Evolutionary conservation across 768 basidiomycete genomes (phyloP), one percentile per base, ranked within the genome.

Genomic region (Phaeolepiota aurea): DNA sequence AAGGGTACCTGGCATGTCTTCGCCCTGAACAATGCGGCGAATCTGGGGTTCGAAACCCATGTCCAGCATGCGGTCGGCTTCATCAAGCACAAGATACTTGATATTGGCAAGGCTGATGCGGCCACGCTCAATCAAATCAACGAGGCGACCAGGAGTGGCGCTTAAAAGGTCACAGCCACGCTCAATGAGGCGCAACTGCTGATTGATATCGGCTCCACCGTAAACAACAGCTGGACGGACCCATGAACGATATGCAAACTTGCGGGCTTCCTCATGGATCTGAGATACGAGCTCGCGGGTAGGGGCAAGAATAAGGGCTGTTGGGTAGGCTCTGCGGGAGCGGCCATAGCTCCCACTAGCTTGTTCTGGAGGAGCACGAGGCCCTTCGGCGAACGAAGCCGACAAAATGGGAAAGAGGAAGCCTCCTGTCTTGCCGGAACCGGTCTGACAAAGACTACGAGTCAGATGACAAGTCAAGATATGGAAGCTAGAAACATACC

Each of bases 41-140:
- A 99, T 99, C 67, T 98, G 96, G 42, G 96, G 96, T 65, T 99
- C 96, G 74, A 99, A 99, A 83, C 96, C 96, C 96, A 99, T 99
- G 71, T 99, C 96, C 56, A 99, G 77, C 96, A 99, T 99, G 55
- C 96, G 87, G 72, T 99, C 96, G 46, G 96, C 96, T 69, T 99
- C 96, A 54, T 99, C 96, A 41, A 99, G 83, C 19, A 99, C 96
- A 43, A 99, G 84, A 64, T 96, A 98, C 54, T 89, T 85, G 69
- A 99, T 83, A 66, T 97, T 97, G 50, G 89, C 79, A 46, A 99
- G 76, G 56, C 87, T 90, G 72, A 99, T 97, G 44, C 88, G 79
- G 10, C 96, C 96, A 53, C 96, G 87, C 68, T 99, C 96, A 51
- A 99, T 94, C 46, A 99, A 74, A 66, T 99, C 96, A 47, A 98